These are phyloP conservation scores for Trichosporon faecale DNA, from an alignment of 1,284 basidiomycete species.

Conservation along the genomic window DNA sequence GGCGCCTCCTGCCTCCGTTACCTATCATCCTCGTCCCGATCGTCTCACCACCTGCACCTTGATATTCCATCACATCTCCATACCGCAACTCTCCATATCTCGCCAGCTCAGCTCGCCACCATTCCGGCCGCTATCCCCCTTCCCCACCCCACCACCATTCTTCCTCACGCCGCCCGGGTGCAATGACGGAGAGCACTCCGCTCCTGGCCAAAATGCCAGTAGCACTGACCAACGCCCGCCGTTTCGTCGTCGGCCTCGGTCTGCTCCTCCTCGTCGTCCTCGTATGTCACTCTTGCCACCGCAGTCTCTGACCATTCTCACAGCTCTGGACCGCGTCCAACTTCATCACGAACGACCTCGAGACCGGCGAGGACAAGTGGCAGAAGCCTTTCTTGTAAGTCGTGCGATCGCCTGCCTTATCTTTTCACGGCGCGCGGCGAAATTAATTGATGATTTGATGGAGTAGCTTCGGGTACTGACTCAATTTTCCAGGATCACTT, in stretches of 20 bases:
- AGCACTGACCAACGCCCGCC: slow-evolving; percentile 12
- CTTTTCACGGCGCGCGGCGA: slow-evolving; percentile 11
- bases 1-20: not conserved
- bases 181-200: slow-evolving; percentile 29
- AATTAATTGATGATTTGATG: not conserved
- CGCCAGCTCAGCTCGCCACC: slow-evolving; percentile 5
- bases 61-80: not conserved
- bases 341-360: slow-evolving; percentile 46
- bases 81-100: not conserved
- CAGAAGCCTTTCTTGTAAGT: slow-evolving; percentile 53
- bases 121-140: not conserved
- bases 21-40: not conserved
- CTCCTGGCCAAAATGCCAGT: slow-evolving; percentile 30
- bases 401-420: not conserved
- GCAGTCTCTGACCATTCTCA: not conserved
- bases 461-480: not conserved
- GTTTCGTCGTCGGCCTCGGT: slow-evolving; percentile 39
- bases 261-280: slow-evolving; percentile 40
- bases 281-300: slow-evolving; percentile 13
- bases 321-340: slow-evolving; percentile 49
- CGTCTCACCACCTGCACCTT: not conserved
- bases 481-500: slow-evolving; percentile 45
- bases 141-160: not conserved
- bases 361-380: slow-evolving; percentile 46
- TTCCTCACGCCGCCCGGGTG: not conserved